Percentiles rank a stretch among this genome's conserved stretches.
These are phyloP conservation scores for Cymbidium sinense DNA, from an alignment of 106 monocot genomes.

Conservation along the genomic window DNA sequence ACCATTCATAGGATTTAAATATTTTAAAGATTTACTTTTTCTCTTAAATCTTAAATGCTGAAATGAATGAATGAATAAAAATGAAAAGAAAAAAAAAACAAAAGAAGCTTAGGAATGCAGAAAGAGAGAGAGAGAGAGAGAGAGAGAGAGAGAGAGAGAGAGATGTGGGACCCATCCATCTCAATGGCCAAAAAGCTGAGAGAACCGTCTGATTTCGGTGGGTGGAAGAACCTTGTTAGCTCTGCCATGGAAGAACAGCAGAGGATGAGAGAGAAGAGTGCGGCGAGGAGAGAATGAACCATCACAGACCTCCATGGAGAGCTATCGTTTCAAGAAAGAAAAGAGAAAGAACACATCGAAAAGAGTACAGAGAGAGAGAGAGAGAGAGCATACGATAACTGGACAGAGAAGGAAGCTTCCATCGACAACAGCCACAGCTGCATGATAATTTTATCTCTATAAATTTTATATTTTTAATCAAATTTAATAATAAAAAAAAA, in stretches of 20 bases:
- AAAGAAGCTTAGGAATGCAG: neutral
- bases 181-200: slow-evolving; percentile 30
- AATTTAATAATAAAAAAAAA: too few relatives aligned
- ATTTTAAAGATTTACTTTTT: too few relatives aligned
- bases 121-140: too few relatives aligned
- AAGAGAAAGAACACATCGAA: neutral
- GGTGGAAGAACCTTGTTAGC: slow-evolving; percentile 24
- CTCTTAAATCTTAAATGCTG: too few relatives aligned
- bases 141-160: too few relatives aligned
- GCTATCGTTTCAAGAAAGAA: neutral
- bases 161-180: slow-evolving; percentile 35
- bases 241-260: slow-evolving; percentile 7
- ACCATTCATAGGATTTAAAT: too few relatives aligned
- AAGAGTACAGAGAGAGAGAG: neutral
- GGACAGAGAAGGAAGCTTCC: neutral
- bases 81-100: neutral
- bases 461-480: too few relatives aligned
- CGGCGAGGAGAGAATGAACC: neutral
- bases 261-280: neutral
- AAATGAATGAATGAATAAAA: too few relatives aligned
- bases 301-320: neutral
- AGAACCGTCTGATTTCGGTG: slow-evolving; percentile 22
- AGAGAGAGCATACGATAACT: neutral
- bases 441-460: too few relatives aligned
- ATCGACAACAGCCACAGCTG: too few relatives aligned